Conservation (phyloP, 441 rosid genomes). For the Viola pubescens region DNA sequence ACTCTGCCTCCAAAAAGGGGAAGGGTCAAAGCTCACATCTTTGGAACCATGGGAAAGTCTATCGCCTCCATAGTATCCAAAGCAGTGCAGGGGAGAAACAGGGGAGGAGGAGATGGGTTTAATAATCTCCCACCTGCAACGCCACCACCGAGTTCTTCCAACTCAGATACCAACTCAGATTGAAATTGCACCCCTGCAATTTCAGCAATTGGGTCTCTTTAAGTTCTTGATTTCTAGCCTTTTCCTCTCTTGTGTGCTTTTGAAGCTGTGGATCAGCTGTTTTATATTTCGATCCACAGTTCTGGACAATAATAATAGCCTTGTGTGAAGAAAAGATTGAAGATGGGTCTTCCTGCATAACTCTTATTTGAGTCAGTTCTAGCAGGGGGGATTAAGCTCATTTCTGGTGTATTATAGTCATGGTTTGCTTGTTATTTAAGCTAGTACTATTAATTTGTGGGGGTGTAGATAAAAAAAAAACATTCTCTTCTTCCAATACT, state of each 20-base stretch:
- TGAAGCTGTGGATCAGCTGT: too few relatives aligned
- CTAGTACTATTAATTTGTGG: too few relatives aligned
- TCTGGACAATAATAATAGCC: too few relatives aligned
- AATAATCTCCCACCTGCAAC: conserved; percentile 1
- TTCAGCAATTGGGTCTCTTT: not conserved
- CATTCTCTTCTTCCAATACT: too few relatives aligned
- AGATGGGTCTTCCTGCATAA: not conserved
- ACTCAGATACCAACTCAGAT: not conserved
- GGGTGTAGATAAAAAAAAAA: not conserved
- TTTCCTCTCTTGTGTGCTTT: too few relatives aligned
- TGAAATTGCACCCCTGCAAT: not conserved
- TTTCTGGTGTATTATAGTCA: not conserved
- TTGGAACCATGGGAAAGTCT: conserved; percentile 6
- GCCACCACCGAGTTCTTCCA: conserved; percentile 1
- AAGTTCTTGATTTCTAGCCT: too few relatives aligned
- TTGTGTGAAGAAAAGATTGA: not conserved
- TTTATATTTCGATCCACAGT: too few relatives aligned
- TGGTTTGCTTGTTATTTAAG: too few relatives aligned
- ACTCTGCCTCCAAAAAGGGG: conserved; percentile 13
- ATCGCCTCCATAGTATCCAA: not conserved
- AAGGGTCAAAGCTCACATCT: conserved; percentile 12
- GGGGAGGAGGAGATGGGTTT: not conserved
- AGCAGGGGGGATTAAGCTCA: not conserved
- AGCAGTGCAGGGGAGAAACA: not conserved
- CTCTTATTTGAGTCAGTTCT: conserved; percentile 11